phyloP scores from a whole-genome alignment of 2,329 filamentous ascomycete genomes.

The Fusarium sp. region DNA sequence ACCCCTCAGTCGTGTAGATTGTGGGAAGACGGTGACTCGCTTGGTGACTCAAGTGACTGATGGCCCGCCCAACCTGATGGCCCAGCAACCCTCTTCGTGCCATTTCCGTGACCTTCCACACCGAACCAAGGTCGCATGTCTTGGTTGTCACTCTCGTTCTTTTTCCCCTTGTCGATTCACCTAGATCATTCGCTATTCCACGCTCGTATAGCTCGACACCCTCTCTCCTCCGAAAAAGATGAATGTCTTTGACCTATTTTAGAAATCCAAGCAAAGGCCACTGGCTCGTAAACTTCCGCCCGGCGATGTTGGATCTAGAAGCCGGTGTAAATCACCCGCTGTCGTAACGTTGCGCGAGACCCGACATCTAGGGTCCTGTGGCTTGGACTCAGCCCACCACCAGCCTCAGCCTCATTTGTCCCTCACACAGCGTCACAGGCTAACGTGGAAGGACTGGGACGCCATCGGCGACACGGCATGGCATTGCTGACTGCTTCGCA shows the following conservation, averaged over 20 bases:
- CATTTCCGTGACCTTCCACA: constrained; percentile 21
- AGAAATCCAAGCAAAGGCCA: constrained; percentile 7
- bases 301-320: constrained; percentile 13
- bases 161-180: constrained; percentile 21
- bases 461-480: constrained; percentile 7
- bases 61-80: not conserved
- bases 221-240: constrained; percentile 14
- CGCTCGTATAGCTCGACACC: constrained; percentile 20
- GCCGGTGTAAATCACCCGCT: constrained; percentile 8
- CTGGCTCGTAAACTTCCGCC: constrained; percentile 25
- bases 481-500: constrained; percentile 5
- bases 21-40: constrained; percentile 16
- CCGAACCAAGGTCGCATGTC: constrained; percentile 11
- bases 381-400: constrained; percentile 25
- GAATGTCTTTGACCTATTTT: not conserved
- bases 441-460: not conserved
- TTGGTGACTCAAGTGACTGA: constrained; percentile 33
- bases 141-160: not conserved
- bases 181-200: not conserved
- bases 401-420: constrained; percentile 25
- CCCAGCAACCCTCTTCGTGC: constrained; percentile 14
- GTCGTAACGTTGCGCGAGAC: constrained; percentile 40
- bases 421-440: constrained; percentile 1
- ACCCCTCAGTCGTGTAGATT: not conserved
- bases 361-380: constrained; percentile 26